These are phyloP conservation scores for Neonectria ditissima DNA, from an alignment of 2,329 filamentous ascomycete species.

Conservation along the genomic window DNA sequence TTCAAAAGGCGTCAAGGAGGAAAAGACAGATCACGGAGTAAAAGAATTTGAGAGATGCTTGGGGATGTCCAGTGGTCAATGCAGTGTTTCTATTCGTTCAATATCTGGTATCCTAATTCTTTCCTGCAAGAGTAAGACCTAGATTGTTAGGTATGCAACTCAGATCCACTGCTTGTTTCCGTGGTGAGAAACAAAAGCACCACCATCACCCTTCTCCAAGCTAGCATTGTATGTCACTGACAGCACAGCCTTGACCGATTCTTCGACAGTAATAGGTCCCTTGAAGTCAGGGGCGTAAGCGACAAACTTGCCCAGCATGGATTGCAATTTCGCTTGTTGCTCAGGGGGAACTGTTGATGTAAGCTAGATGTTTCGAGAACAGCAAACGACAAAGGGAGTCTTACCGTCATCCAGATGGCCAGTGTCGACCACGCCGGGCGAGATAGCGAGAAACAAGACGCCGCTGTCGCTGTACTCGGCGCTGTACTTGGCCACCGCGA, in stretches of 20 bases:
- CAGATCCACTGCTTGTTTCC: constrained; percentile 21
- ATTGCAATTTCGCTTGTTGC: background rate
- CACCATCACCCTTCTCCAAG: constrained; percentile 12
- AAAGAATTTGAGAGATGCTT: no score
- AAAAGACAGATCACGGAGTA: no score
- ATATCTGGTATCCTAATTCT: no score
- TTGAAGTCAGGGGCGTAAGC: constrained; percentile 16
- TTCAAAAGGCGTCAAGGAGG: no score
- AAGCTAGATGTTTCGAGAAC: background rate
- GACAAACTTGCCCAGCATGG: background rate
- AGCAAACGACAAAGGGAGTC: background rate
- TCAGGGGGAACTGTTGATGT: background rate
- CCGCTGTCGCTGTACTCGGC: constrained; percentile 45
- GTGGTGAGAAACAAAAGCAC: constrained; percentile 16
- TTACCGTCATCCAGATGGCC: background rate
- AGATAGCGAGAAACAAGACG: constrained; percentile 10
- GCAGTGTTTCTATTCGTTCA: no score
- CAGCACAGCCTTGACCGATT: constrained; percentile 9
- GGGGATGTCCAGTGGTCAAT: no score
- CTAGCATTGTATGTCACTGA: constrained; percentile 12
- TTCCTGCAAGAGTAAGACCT: no score
- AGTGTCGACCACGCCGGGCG: constrained; percentile 9
- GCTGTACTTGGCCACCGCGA: constrained; percentile 63
- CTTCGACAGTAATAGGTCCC: background rate
- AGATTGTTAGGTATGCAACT: no score